Conservation (phyloP, 139 green algal genomes). For the Desmodesmus armatus region DNA sequence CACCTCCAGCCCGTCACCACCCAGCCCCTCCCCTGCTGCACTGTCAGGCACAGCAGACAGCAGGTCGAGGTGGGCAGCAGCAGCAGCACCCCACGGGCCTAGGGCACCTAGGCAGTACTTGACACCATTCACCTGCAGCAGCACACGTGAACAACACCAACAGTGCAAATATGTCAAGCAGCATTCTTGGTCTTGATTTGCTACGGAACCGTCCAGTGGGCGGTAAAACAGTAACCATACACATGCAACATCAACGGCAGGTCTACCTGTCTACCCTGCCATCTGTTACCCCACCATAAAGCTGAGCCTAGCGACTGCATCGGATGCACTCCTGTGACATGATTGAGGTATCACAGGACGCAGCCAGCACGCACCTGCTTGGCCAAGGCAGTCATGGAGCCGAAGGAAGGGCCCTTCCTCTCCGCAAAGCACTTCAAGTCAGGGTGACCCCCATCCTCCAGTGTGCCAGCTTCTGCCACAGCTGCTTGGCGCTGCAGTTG, state of each 20-base stretch:
- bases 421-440: conserved; percentile 10
- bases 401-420: not conserved
- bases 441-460: not conserved
- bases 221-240: too few species aligned
- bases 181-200: too few species aligned
- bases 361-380: conserved; percentile 33
- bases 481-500: conserved; percentile 34
- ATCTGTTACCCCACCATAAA: too few species aligned
- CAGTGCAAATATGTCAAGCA: not conserved
- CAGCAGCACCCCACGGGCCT: conserved; percentile 31
- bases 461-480: not conserved
- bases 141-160: not conserved
- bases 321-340: too few species aligned
- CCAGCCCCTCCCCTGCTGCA: not conserved
- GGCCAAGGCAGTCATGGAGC: not conserved
- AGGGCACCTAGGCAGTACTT: not conserved
- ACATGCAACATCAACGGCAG: too few species aligned
- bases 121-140: conserved; percentile 10
- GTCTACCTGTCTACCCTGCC: too few species aligned
- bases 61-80: conserved; percentile 38
- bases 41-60: not conserved
- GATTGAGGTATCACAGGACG: too few species aligned
- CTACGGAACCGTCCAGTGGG: too few species aligned
- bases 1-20: not conserved
- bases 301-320: too few species aligned